These are phyloP conservation scores for Mycosarcoma mackinlayi DNA, from an alignment of 1,284 basidiomycete genomes.

Conservation along the genomic window DNA sequence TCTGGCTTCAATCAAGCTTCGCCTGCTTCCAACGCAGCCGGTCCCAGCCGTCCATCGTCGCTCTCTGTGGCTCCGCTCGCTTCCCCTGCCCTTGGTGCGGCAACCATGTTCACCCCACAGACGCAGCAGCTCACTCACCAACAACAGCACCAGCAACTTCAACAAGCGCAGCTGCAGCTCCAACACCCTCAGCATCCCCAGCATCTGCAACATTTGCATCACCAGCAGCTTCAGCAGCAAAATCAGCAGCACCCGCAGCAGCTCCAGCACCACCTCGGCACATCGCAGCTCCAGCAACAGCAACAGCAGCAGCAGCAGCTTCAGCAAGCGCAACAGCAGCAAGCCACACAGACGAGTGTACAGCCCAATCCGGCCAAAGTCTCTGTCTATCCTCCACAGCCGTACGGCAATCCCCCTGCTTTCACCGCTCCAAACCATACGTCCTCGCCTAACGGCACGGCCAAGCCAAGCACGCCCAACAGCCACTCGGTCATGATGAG, in stretches of 20 bases:
- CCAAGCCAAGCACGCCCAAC: constrained; percentile 43
- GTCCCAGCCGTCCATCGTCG: constrained; percentile 26
- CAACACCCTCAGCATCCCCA: constrained; percentile 33
- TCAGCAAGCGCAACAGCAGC: constrained; percentile 12
- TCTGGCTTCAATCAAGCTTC: constrained; percentile 46
- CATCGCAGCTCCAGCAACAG: constrained; percentile 13
- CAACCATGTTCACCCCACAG: constrained; percentile 39
- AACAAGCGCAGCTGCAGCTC: constrained; percentile 26
- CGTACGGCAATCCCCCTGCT: constrained; percentile 44
- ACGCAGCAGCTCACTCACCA: constrained; percentile 27
- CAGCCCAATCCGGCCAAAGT: constrained; percentile 22
- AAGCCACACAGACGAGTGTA: not conserved
- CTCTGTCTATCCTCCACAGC: constrained; percentile 53
- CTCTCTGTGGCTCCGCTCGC: constrained; percentile 18
- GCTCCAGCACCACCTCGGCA: constrained; percentile 23
- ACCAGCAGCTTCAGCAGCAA: constrained; percentile 21
- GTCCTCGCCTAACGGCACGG: constrained; percentile 41
- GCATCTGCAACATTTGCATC: constrained; percentile 34
- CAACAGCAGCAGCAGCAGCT: constrained; percentile 26
- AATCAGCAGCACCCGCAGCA: constrained; percentile 23
- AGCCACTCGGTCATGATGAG: constrained; percentile 39
- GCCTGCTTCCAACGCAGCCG: constrained; percentile 24
- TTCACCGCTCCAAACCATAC: constrained; percentile 37
- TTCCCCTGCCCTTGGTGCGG: constrained; percentile 29
- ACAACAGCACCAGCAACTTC: constrained; percentile 26